phyloP scores from a whole-genome alignment of 495 filamentous ascomycete species.

The Podospora pseudoanserina region DNA sequence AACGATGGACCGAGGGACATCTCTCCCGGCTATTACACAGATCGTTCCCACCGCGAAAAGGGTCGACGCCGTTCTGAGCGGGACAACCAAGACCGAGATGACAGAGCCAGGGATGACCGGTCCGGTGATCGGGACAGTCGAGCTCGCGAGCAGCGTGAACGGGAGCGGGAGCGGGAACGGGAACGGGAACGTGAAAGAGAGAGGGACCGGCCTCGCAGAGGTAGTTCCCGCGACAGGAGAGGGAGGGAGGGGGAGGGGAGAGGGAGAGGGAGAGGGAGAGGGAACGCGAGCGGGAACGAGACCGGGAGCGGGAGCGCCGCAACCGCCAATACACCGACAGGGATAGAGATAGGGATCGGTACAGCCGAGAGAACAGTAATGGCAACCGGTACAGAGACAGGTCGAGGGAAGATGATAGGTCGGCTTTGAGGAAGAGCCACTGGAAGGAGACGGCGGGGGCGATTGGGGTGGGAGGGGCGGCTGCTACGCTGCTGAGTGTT shows the following conservation, averaged over 20 bases:
- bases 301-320: conserved; percentile 19
- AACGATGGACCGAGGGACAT: conserved; percentile 41
- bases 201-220: neutral
- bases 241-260: conserved; percentile 13
- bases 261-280: conserved; percentile 17
- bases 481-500: conserved; percentile 49
- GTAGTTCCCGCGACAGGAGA: conserved; percentile 15
- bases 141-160: conserved; percentile 5
- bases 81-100: neutral
- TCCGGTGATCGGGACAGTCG: neutral
- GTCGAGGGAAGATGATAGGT: conserved; percentile 26
- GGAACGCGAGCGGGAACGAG: conserved; percentile 21
- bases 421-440: conserved; percentile 34
- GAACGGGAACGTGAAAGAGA: conserved; percentile 8
- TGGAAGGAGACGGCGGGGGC: conserved; percentile 41
- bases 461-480: conserved; percentile 50
- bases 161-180: conserved; percentile 23
- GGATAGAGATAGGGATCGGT: conserved; percentile 23
- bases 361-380: neutral
- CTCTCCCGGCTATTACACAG: conserved; percentile 22
- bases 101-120: neutral
- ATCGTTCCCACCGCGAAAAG: conserved; percentile 14
- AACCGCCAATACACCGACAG: conserved; percentile 23
- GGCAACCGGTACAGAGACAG: conserved; percentile 18
- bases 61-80: neutral